A percentile compares a stretch with the other conserved stretches of the same genome.
These are phyloP conservation scores for Porogramme epimiltina DNA, from an alignment of 1,284 basidiomycete species.

Conservation along the genomic window DNA sequence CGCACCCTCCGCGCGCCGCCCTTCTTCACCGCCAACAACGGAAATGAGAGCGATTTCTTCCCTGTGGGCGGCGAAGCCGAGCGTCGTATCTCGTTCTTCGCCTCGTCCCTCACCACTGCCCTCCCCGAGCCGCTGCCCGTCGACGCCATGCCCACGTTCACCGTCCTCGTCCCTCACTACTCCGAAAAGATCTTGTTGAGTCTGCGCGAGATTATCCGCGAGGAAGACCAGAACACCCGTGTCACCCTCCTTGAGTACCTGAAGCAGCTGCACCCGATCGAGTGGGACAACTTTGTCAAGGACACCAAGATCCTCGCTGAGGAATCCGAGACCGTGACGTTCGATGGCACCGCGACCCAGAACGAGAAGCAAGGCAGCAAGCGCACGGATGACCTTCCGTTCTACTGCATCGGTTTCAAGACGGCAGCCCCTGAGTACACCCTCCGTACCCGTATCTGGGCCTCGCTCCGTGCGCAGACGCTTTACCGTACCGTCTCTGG, in stretches of 20 bases:
- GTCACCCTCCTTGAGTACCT: conserved; percentile 96
- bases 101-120: conserved; percentile 90
- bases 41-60: conserved; percentile 86
- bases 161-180: conserved; percentile 94
- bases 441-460: conserved; percentile 99
- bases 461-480: conserved; percentile 96
- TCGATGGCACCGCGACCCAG: conserved; percentile 59
- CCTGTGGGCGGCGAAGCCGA: conserved; percentile 93
- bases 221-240: conserved; percentile 95
- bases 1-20: conserved; percentile 90
- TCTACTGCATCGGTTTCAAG: conserved; percentile 99
- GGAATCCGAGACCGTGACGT: conserved; percentile 56
- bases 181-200: conserved; percentile 96
- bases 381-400: conserved; percentile 93
- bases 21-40: conserved; percentile 92
- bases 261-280: conserved; percentile 98
- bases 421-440: conserved; percentile 99
- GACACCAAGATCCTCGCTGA: conserved; percentile 99
- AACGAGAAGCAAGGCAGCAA: conserved; percentile 73
- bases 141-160: conserved; percentile 97
- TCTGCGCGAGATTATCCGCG: conserved; percentile 93
- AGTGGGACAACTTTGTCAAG: conserved; percentile 99
- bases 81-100: conserved; percentile 95
- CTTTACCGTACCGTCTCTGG: conserved; percentile 99
- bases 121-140: conserved; percentile 92